Evolutionary conservation across 345 rosid genomes (phyloP).

Genomic region (Acer negundo): DNA sequence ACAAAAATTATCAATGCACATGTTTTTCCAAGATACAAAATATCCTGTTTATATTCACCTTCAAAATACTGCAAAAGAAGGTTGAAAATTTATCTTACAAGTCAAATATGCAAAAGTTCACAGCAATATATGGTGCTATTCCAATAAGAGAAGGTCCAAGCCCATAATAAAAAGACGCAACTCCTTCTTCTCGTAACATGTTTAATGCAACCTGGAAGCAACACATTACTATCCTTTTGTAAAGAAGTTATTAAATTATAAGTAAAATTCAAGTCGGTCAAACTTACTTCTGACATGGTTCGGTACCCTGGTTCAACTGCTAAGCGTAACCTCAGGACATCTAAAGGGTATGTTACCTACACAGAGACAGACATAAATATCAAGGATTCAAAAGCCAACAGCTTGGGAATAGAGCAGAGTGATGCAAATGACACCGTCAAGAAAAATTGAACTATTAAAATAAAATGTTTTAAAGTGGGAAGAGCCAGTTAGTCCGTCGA

Average conservation of each 20-base stretch:
- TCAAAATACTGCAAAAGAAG: not conserved
- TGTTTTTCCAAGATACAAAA: not conserved
- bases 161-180: constrained; percentile 82
- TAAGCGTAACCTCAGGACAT: constrained; percentile 86
- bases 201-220: constrained; percentile 72
- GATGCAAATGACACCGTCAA: not conserved
- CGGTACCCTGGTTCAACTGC: constrained; percentile 91
- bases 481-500: not conserved
- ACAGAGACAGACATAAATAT: constrained; percentile 11
- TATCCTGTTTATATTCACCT: not conserved
- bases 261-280: constrained; percentile 6
- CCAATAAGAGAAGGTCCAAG: constrained; percentile 94
- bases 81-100: constrained; percentile 58
- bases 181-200: constrained; percentile 95
- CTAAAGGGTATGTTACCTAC: constrained; percentile 92
- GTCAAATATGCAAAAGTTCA: constrained; percentile 91
- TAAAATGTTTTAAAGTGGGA: constrained; percentile 9
- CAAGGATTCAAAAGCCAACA: not conserved
- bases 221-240: constrained; percentile 7
- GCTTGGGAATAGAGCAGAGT: not conserved
- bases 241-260: constrained; percentile 18
- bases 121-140: constrained; percentile 97
- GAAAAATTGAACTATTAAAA: constrained; percentile 1
- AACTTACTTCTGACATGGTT: constrained; percentile 82
- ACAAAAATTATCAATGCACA: constrained; percentile 3